Base-by-base conservation (phyloP, 2,329 filamentous ascomycete genomes). In the Microcyclospora pomicola region DNA sequence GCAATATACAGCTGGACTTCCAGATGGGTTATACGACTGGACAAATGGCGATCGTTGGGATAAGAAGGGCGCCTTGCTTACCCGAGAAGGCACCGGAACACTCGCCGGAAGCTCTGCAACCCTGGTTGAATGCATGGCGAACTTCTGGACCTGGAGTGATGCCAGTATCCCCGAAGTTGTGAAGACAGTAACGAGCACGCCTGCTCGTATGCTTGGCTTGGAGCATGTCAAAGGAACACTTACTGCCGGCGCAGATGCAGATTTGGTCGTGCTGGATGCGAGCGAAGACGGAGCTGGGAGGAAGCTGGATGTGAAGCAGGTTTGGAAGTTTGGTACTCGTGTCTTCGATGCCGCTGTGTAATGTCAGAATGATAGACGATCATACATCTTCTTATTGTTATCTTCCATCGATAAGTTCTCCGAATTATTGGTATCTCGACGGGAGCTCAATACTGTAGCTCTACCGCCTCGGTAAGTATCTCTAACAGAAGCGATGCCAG, bases 11-110 rank as follows among this genome's bases (percentile, higher is more conserved):
- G 79, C 83, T 14, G 87, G 87, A 1, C 67, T 92, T 38, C 80
- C 82, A 0, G 86, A 94, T 51, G 87, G 87, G 2, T 70, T 74
- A 2, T 93, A 94, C 55, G 73, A 80, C 44, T 93, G 85, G 84
- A 87, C 77, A 5, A 93, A 94, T 40, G 72, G 72, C 31, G 72
- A 74, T 39, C 62, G 68, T 14, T 75, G 75, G 46, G 60, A 81
- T 42, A 88, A 88, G 63, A 73, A 72, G 36, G 85, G 86, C 1
- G 66, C 75, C 0, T 69, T 79, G 39, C 62, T 95, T 28, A 77
- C 82, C 2, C 67, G 92, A 0, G 81, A 92, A 55, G 82, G 81
- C 11, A 84, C 82, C 0, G 73, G 81, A 24, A 82, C 74, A 41
- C 84, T 92, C 53, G 84, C 83, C 11, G 83, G 53, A 12, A 52